Evolutionary conservation across 2,329 filamentous ascomycete genomes (phyloP), one percentile per base, ranked within the genome.

Genomic region (Onygena corvina): DNA sequence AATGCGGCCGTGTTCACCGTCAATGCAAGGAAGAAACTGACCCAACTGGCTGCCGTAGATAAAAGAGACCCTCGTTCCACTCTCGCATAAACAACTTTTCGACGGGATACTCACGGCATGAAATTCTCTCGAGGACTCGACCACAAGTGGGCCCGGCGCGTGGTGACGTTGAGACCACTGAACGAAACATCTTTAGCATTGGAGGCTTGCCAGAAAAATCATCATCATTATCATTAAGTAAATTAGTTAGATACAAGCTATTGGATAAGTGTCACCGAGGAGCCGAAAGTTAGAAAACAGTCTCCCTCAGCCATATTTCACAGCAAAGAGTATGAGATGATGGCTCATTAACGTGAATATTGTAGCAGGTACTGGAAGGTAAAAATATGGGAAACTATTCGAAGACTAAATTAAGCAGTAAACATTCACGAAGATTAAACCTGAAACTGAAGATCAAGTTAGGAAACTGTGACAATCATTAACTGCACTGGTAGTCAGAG

Each of bases 401-500:
- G 36, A 42, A 42, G 29, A 31, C 4, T 25, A 42, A 42, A 27
- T n/a, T 14, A 23, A 42, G 12, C 8, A 42, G 27, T 21, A 42
- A 21, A 21, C 36, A 25, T 20, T 7, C 3, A 42, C 14, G 33
- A 46, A 30, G 16, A 44, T 42, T 16, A 33, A 49, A n/a, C 34
- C 21, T 42, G 33, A 44, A 42, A 35, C 21, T 9, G 21, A 49
- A 49, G 23, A 14, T 14, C 27, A 30, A 49, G 21, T 40, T 27
- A 21, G 11, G 35, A 42, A 30, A 49, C 23, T 42, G 47, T 42
- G 36, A 42, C 21, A 42, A 14, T 27, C n/a, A 25, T 42, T n/a
- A 20, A 42, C 36, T 42, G 36, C 36, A 42, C 46, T 35, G 35
- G 46, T 38, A 33, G 46, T 31, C 30, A 35, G 21, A 25, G 46